Base-by-base conservation (phyloP, 2,329 filamentous ascomycete genomes). In the Sporothrix brunneoviolacea region DNA sequence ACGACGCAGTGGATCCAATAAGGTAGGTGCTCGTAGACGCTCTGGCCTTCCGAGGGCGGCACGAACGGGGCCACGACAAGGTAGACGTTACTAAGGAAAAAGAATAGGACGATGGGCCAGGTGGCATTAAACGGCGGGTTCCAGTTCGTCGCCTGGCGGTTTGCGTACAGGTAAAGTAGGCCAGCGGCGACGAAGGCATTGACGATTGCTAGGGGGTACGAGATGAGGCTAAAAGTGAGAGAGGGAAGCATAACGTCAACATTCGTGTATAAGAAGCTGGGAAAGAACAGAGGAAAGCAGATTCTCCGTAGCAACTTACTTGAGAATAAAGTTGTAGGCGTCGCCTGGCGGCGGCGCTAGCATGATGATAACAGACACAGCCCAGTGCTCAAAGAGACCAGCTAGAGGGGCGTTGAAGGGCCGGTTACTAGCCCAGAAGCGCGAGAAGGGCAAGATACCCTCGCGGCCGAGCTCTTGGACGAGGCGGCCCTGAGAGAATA, bases 401-500 rank as follows among this genome's bases (percentile, higher is more conserved):
- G 76, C 75, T 40, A 80, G 71, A 3, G 80, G 81, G 0, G 79
- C 79, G 59, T 81, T 81, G 61, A 82, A 80, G 0, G 82, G 82
- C 40, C 75, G 71, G 64, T 81, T 84, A 63, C 76, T 80, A 12
- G 81, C 80, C 72, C 78, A 84, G 57, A 85, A 68, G 1, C 70
- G 67, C 0, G 80, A 81, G 51, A 78, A 82, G 0, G 82, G 82
- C 3, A 86, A 65, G n/a, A 85, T 72, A 24, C 81, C 82, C 64
- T 85, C 82, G 10, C 80, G 77, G 4, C 79, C 82, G 15, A 84
- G 74, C 62, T 84, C 81, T 63, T 83, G 82, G 0, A 82, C 81
- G 5, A 85, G 68, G 48, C 82, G 75, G 7, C 81, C 80, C 63
- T 85, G 81, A 0, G 82, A 82, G 65, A 86, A 86, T 55, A 84